Evolutionary conservation across 2,329 filamentous ascomycete species (phyloP).

Genomic region (Blastomyces gilchristii): DNA sequence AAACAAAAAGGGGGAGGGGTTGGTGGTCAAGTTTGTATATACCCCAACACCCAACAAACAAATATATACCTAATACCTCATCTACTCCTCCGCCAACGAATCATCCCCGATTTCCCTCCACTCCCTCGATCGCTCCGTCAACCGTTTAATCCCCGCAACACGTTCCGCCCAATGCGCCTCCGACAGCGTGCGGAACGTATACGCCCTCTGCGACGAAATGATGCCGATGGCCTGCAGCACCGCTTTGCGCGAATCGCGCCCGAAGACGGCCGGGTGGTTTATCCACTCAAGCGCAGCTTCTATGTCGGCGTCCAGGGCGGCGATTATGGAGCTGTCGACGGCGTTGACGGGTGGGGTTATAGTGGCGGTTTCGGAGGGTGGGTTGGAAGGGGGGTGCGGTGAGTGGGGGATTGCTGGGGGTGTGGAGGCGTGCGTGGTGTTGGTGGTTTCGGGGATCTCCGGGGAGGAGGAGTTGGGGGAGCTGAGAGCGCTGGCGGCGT

Average conservation of each 20-base stretch:
- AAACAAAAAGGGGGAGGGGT: slow-evolving; percentile 4
- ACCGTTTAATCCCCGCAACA: slow-evolving; percentile 65
- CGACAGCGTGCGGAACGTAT: slow-evolving; percentile 82
- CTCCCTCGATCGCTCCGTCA: slow-evolving; percentile 75
- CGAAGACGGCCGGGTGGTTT: slow-evolving; percentile 88
- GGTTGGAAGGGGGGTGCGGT: slow-evolving; percentile 9
- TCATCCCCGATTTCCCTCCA: slow-evolving; percentile 81
- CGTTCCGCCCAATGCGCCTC: slow-evolving; percentile 83
- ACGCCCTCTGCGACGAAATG: slow-evolving; percentile 86
- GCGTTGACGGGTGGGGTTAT: slow-evolving; percentile 48
- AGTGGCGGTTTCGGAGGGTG: slow-evolving; percentile 36
- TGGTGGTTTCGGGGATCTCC: slow-evolving; percentile 23
- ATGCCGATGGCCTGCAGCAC: slow-evolving; percentile 94
- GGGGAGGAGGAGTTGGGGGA: slow-evolving; percentile 32
- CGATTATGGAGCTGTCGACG: slow-evolving; percentile 74
- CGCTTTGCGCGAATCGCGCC: slow-evolving; percentile 85
- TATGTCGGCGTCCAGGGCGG: slow-evolving; percentile 80
- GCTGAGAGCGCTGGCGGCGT: slow-evolving; percentile 14
- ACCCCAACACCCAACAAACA: no score
- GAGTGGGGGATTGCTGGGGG: slow-evolving; percentile 43
- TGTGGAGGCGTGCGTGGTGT: slow-evolving; percentile 27
- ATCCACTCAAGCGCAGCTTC: slow-evolving; percentile 94
- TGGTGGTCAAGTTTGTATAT: neutral
- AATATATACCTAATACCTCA: neutral
- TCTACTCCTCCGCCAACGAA: slow-evolving; percentile 47